Conservation (phyloP, 2,329 filamentous ascomycete genomes). For the Xylariaceae sp. region DNA sequence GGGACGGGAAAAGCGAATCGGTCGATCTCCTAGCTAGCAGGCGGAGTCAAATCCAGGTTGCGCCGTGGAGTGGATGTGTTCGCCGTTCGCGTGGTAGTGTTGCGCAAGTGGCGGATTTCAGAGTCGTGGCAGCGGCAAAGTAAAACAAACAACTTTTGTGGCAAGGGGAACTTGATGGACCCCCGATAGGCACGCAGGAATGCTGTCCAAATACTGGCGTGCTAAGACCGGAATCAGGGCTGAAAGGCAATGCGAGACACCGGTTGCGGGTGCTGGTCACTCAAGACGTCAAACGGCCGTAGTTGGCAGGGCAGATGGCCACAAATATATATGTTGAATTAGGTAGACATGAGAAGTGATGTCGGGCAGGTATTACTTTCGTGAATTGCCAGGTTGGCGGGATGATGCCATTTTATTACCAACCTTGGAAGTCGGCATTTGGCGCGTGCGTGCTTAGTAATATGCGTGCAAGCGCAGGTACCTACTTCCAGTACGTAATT, state of each 20-base stretch:
- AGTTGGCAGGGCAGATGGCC: background rate
- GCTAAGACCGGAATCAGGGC: conserved; percentile 2
- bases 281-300: background rate
- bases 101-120: background rate
- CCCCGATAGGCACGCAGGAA: conserved; percentile 17
- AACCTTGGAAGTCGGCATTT: no score
- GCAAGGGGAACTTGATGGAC: conserved; percentile 8
- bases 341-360: background rate
- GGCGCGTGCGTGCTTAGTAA: no score
- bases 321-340: background rate
- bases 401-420: no score
- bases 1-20: background rate
- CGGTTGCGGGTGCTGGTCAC: background rate
- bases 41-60: background rate
- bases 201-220: conserved; percentile 17
- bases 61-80: background rate
- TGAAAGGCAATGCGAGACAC: conserved; percentile 3
- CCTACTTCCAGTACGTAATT: no score
- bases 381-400: no score
- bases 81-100: background rate
- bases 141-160: conserved; percentile 7
- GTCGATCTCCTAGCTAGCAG: background rate
- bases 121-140: no score
- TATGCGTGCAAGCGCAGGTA: no score
- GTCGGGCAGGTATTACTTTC: background rate